A percentile compares a stretch with the other conserved stretches of the same genome.
These are phyloP conservation scores for Elsinoe ampelina DNA, from an alignment of 2,329 filamentous ascomycete genomes.

Conservation along the genomic window DNA sequence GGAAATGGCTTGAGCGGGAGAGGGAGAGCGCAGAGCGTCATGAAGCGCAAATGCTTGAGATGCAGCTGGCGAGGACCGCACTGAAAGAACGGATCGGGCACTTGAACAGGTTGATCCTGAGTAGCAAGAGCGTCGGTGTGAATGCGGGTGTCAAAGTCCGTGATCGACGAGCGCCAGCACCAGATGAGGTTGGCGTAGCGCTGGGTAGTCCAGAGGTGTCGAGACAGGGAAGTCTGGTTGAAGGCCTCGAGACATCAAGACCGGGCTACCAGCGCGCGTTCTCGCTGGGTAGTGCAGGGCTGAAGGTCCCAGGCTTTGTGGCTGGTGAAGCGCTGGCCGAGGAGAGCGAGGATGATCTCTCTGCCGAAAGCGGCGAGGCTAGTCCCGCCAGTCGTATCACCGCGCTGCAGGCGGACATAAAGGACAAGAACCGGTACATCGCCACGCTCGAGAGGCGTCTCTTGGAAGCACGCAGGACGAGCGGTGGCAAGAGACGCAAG, in stretches of 20 bases:
- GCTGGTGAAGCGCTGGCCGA: constrained; percentile 20
- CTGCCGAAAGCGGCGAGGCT: constrained; percentile 51
- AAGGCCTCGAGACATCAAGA: neutral
- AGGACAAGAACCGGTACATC: constrained; percentile 97
- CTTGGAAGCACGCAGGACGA: constrained; percentile 79
- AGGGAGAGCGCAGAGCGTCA: constrained; percentile 77
- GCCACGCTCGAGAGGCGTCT: constrained; percentile 85
- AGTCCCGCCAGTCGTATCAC: constrained; percentile 76
- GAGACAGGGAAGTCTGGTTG: neutral
- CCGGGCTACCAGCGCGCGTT: constrained; percentile 2
- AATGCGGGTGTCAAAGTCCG: constrained; percentile 52
- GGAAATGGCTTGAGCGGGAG: constrained; percentile 60
- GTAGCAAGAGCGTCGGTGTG: constrained; percentile 90
- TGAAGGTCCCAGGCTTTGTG: neutral
- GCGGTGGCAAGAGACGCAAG: constrained; percentile 61
- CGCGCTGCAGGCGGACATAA: constrained; percentile 86
- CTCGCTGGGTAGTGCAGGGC: neutral
- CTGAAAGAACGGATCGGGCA: constrained; percentile 97
- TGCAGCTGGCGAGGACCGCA: constrained; percentile 92
- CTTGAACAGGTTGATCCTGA: constrained; percentile 86
- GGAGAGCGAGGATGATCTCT: constrained; percentile 32
- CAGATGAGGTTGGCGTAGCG: constrained; percentile 12
- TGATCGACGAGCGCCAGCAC: constrained; percentile 20
- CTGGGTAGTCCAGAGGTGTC: constrained; percentile 9
- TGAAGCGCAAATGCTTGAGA: constrained; percentile 96